These are phyloP conservation scores for Rhodotorula sp. DNA, from an alignment of 1,284 basidiomycete species.

Conservation along the genomic window DNA sequence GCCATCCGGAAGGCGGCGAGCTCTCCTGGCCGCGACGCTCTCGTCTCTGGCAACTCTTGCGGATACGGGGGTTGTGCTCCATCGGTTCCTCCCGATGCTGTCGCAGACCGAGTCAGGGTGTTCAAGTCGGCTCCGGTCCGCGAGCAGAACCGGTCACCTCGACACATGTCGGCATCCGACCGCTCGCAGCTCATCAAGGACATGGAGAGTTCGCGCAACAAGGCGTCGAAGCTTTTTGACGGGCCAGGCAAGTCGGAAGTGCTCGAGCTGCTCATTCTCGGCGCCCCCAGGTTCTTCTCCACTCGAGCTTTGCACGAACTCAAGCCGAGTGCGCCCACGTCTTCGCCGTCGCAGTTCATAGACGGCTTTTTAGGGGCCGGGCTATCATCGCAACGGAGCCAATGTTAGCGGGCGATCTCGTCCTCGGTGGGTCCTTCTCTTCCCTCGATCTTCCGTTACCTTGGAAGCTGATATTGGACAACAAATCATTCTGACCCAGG, in stretches of 20 bases:
- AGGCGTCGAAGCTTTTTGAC: no score
- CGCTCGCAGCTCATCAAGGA: not conserved
- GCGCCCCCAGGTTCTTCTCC: not conserved
- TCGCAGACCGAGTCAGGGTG: not conserved
- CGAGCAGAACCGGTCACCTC: not conserved
- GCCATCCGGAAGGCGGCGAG: no score
- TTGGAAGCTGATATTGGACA: no score
- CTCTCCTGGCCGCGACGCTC: no score
- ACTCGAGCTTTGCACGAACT: not conserved
- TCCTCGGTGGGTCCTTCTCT: constrained; percentile 10
- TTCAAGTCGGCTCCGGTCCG: not conserved
- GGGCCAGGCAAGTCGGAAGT: rapidly evolving
- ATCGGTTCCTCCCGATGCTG: no score
- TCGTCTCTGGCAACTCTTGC: no score
- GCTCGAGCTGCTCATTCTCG: not conserved
- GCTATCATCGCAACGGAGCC: constrained; percentile 21
- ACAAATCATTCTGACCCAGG: not conserved
- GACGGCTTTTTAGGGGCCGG: not conserved
- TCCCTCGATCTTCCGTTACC: no score
- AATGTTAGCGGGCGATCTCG: constrained; percentile 10
- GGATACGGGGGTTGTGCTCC: no score
- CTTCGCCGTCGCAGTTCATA: not conserved
- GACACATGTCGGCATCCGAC: not conserved
- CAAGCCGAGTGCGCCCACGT: not conserved
- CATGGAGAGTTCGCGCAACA: not conserved